Evolutionary conservation across 2,329 filamentous ascomycete species (phyloP), one percentile per base, ranked within the genome.

Genomic region (Thermoascus crustaceus): DNA sequence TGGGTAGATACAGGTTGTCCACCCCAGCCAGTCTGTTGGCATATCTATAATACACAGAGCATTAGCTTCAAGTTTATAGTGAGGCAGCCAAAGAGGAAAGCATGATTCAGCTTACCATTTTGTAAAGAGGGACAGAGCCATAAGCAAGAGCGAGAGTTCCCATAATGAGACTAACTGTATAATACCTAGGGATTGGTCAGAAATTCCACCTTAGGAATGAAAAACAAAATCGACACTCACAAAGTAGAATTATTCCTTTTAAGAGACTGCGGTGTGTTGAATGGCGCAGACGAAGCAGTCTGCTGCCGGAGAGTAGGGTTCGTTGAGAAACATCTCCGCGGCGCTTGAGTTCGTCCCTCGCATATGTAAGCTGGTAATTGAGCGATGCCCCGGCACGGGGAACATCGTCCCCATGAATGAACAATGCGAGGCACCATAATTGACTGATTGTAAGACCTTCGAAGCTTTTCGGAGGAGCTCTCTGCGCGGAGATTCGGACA

Each of bases 1-100:
- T 81, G 75, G 9, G 86, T 86, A 56, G 87, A 85, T 45, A 95
- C 76, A 20, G 89, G 89, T 58, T 94, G 86, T 25, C 89, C 89
- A 50, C 86, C 86, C 86, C 86, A 96, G 52, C 89, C 67, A 9
- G 62, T 71, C 50, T 70, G 67, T 47, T 69, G 65, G 41, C 67
- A 71, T 32, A 71, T 69, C 67, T 70, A 44, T 23, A 30, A 36
- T 17, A 31, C 7, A 35, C 4, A 25, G 19, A 5, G 24, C 19
- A 18, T n/a, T 25, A 4, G 30, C 14, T 10, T 33, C 25, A 37
- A 21, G 8, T n/a, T 31, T 21, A 7, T 32, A 35, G 10, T 39
- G 7, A 43, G 33, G n/a, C 16, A 17, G 21, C 4, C 32, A 29
- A 24, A 22, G 9, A 38, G 27, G 7, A 17, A 22, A 13, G 11